Evolutionary conservation across 2,329 filamentous ascomycete species (phyloP).

Genomic region (Fusarium denticulatum): DNA sequence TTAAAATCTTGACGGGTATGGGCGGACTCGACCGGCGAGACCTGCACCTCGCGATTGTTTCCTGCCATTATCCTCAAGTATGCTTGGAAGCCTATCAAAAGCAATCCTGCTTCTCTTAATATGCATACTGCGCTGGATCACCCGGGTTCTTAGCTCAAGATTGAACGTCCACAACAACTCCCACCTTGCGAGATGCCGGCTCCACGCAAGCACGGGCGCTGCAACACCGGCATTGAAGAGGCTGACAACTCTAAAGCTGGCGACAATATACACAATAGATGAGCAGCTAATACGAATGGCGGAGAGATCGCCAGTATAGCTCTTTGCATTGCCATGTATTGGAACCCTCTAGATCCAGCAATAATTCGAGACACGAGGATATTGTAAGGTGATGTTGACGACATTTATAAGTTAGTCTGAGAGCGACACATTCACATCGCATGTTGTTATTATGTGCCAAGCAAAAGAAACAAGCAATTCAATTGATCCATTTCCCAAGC

Average conservation of each 20-base stretch:
- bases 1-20: constrained; percentile 27
- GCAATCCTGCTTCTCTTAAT: background rate
- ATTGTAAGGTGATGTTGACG: constrained; percentile 2
- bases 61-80: background rate
- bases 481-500: constrained; percentile 12
- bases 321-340: background rate
- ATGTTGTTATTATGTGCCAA: constrained; percentile 12
- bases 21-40: constrained; percentile 20
- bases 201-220: constrained; percentile 24
- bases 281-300: background rate
- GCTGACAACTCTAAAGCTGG: background rate
- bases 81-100: background rate
- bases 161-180: constrained; percentile 13
- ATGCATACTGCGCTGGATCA: constrained; percentile 2
- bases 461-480: constrained; percentile 9
- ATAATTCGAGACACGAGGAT: background rate
- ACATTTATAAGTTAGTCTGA: background rate
- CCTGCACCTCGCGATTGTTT: constrained; percentile 12
- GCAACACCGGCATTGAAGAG: background rate
- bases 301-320: background rate
- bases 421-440: background rate
- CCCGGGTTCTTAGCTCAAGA: constrained; percentile 5
- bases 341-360: background rate
- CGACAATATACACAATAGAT: background rate
- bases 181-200: constrained; percentile 18